A percentile compares a stretch with the other conserved stretches of the same genome.
Conservation (phyloP, 495 filamentous ascomycete genomes). For the Cairneyella variabilis region DNA sequence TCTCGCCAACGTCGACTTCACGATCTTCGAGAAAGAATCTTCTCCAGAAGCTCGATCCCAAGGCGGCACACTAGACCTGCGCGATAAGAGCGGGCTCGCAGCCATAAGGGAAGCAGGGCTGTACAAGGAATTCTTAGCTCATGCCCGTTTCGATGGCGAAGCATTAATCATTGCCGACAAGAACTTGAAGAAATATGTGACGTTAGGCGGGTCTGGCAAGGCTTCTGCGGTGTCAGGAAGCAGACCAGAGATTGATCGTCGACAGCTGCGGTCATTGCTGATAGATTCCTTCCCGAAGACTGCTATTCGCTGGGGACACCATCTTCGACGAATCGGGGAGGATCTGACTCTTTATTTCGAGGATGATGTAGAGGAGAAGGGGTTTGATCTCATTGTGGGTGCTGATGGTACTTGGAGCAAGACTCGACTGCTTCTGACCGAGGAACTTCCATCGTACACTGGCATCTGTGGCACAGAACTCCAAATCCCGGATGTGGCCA, state of each 20-base stretch:
- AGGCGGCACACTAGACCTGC: conserved; percentile 55
- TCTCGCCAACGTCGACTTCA: conserved; percentile 27
- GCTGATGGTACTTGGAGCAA: conserved; percentile 46
- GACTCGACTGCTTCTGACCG: conserved; percentile 29
- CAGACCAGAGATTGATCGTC: conserved; percentile 44
- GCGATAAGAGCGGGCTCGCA: conserved; percentile 42
- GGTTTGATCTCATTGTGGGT: conserved; percentile 43
- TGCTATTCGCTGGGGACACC: conserved; percentile 43
- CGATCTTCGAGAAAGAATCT: conserved; percentile 36
- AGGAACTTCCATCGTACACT: conserved; percentile 29
- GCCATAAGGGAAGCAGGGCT: conserved; percentile 49
- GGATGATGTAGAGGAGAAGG: conserved; percentile 17
- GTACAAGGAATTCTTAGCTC: conserved; percentile 40
- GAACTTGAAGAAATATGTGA: not conserved
- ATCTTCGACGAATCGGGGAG: conserved; percentile 33
- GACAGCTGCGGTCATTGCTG: conserved; percentile 34
- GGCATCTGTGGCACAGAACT: conserved; percentile 36
- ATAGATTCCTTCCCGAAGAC: conserved; percentile 36
- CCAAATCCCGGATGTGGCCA: conserved; percentile 35
- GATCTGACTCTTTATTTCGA: conserved; percentile 4
- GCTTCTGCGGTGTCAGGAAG: too few species aligned
- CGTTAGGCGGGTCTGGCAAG: too few species aligned
- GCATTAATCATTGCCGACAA: conserved; percentile 38
- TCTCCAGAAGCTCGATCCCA: conserved; percentile 26
- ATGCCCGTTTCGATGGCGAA: conserved; percentile 49